Evolutionary conservation across 129 eudicot species (phyloP).

Genomic region (Flaveria bidentis): DNA sequence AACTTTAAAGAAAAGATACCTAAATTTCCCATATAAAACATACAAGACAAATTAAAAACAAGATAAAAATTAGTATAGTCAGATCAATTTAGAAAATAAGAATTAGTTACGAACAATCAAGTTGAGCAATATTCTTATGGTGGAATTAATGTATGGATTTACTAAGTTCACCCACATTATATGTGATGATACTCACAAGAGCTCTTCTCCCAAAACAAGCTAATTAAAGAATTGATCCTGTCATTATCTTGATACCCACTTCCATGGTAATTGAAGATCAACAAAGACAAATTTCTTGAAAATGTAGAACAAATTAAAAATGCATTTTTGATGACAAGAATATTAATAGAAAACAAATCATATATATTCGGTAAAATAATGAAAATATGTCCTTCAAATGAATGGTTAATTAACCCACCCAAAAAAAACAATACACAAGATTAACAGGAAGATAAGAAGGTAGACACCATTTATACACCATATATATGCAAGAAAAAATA

Average conservation of each 20-base stretch:
- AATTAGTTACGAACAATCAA: conserved; percentile 27
- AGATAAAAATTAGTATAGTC: conserved; percentile 16
- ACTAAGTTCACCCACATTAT: conserved; percentile 36
- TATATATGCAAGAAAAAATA: not conserved
- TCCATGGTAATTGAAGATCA: conserved; percentile 9
- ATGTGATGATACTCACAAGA: conserved; percentile 35
- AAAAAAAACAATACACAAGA: conserved; percentile 9
- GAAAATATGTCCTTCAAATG: too few species aligned
- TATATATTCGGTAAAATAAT: not conserved
- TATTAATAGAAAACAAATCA: conserved; percentile 1
- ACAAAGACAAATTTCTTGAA: not conserved
- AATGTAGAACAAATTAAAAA: not conserved
- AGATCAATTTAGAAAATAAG: conserved; percentile 11
- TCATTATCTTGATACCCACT: conserved; percentile 35
- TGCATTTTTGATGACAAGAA: conserved; percentile 13
- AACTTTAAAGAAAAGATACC: conserved; percentile 6
- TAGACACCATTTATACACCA: conserved; percentile 1
- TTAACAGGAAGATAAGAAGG: conserved; percentile 4
- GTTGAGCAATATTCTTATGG: conserved; percentile 30
- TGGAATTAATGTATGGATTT: conserved; percentile 36
- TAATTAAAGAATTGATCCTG: conserved; percentile 22
- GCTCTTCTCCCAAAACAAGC: conserved; percentile 23
- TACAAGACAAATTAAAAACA: conserved; percentile 5
- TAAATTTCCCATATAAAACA: conserved; percentile 18
- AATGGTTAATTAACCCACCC: conserved; percentile 10